Percentiles rank a stretch among this genome's conserved stretches.
Evolutionary conservation across 148 eudicot species (phyloP).

Genomic region (Tetragonia tetragonoides): DNA sequence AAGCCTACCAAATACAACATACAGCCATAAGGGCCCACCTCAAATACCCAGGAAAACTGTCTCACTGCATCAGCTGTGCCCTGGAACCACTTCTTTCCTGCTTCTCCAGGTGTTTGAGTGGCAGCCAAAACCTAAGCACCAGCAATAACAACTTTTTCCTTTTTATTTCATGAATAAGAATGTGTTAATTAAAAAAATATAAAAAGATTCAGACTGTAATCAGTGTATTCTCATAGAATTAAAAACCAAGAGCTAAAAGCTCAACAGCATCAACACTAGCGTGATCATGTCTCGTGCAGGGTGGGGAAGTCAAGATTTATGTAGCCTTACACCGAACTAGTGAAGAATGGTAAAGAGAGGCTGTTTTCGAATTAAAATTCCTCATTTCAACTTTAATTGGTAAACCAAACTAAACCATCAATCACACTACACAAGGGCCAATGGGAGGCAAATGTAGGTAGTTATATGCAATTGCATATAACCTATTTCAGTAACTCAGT

Average conservation of each 20-base stretch:
- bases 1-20: neutral
- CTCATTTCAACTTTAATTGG: too few relatives aligned
- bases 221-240: neutral
- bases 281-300: too few relatives aligned
- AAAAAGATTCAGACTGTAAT: neutral
- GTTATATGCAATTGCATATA: too few relatives aligned
- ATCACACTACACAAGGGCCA: too few relatives aligned
- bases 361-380: too few relatives aligned
- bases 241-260: neutral
- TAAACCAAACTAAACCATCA: too few relatives aligned
- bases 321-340: too few relatives aligned
- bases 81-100: slow-evolving; percentile 43
- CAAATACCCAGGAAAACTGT: slow-evolving; percentile 40
- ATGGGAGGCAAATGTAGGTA: too few relatives aligned
- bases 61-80: slow-evolving; percentile 53
- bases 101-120: slow-evolving; percentile 48
- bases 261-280: neutral
- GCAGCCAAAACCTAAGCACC: slow-evolving; percentile 39
- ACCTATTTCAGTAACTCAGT: neutral
- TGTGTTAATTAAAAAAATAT: neutral
- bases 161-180: neutral
- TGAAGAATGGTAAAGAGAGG: too few relatives aligned
- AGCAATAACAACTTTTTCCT: neutral
- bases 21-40: slow-evolving; percentile 15
- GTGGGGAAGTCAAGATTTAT: too few relatives aligned